Evolutionary conservation across 495 filamentous ascomycete genomes (phyloP).

Genomic region (Astrocystis sublimbata): DNA sequence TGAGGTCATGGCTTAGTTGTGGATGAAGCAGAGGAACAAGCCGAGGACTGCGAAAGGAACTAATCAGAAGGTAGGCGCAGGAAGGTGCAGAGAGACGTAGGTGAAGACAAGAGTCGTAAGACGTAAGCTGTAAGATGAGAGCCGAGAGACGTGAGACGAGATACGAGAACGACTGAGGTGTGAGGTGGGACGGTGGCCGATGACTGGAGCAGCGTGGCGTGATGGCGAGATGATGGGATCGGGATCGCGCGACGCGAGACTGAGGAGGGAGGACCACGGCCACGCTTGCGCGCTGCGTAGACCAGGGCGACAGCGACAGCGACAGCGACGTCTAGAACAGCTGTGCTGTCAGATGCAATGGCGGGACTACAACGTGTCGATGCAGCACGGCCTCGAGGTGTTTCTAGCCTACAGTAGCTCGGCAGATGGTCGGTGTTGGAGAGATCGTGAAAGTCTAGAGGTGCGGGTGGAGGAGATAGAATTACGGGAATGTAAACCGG

Average conservation of each 20-base stretch:
- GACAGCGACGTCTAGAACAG: background rate
- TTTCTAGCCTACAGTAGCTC: too few relatives aligned
- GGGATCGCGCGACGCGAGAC: background rate
- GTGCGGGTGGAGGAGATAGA: background rate
- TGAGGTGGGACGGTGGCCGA: background rate
- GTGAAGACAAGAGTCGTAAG: background rate
- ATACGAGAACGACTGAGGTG: background rate
- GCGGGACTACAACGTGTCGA: background rate
- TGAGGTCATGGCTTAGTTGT: slow-evolving; percentile 5
- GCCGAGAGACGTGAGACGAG: background rate
- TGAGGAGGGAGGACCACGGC: background rate
- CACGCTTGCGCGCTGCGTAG: background rate
- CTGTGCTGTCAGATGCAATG: background rate
- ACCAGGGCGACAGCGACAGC: background rate
- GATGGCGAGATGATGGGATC: background rate
- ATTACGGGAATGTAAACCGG: background rate
- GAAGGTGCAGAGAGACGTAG: too few relatives aligned
- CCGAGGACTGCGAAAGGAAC: too few relatives aligned
- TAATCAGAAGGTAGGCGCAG: too few relatives aligned
- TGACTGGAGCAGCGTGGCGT: slow-evolving; percentile 14
- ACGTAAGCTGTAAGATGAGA: background rate
- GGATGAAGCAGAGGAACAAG: too few relatives aligned
- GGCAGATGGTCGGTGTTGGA: background rate
- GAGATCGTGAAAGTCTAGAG: background rate
- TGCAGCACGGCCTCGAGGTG: background rate